phyloP scores from a whole-genome alignment of 23 red algal genomes.

The Gracilaria gracilis region DNA sequence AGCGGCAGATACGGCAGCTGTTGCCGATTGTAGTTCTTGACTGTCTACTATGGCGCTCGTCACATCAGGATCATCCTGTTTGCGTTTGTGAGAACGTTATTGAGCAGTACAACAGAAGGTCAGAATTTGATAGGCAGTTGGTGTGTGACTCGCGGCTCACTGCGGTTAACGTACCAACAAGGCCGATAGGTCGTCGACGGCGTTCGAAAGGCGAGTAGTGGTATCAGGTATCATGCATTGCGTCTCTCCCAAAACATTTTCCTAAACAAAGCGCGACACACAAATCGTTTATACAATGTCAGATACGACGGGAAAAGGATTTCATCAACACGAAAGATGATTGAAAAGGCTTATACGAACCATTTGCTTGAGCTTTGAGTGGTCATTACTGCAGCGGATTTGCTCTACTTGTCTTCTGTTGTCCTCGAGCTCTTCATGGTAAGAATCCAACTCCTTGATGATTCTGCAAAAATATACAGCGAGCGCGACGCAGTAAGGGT shows the following conservation, averaged over 20 bases:
- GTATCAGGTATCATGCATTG: constrained; percentile 69
- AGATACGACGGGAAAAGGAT: not conserved
- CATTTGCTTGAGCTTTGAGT: constrained; percentile 69
- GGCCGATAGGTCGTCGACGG: constrained; percentile 55
- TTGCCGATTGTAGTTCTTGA: constrained; percentile 27
- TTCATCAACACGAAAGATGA: not conserved
- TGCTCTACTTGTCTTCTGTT: constrained; percentile 42
- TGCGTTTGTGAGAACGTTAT: not conserved
- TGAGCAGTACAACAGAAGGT: not conserved
- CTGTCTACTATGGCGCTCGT: not conserved
- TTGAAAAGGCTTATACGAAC: not conserved
- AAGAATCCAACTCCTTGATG: constrained; percentile 52
- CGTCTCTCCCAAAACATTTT: constrained; percentile 55
- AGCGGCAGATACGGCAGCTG: constrained; percentile 16
- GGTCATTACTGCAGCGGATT: constrained; percentile 49
- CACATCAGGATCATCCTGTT: not conserved
- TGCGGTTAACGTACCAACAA: constrained; percentile 43
- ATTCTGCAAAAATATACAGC: constrained; percentile 2
- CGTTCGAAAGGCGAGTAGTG: constrained; percentile 39
- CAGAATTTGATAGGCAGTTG: not conserved
- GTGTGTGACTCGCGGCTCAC: not conserved
- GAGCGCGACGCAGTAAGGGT: not conserved
- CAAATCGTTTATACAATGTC: not conserved
- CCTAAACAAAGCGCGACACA: not conserved
- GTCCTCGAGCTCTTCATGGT: constrained; percentile 50